Percentiles rank a stretch among this genome's conserved stretches.
These are phyloP conservation scores for Tuber calosporum DNA, from an alignment of 495 filamentous ascomycete genomes.

Conservation along the genomic window DNA sequence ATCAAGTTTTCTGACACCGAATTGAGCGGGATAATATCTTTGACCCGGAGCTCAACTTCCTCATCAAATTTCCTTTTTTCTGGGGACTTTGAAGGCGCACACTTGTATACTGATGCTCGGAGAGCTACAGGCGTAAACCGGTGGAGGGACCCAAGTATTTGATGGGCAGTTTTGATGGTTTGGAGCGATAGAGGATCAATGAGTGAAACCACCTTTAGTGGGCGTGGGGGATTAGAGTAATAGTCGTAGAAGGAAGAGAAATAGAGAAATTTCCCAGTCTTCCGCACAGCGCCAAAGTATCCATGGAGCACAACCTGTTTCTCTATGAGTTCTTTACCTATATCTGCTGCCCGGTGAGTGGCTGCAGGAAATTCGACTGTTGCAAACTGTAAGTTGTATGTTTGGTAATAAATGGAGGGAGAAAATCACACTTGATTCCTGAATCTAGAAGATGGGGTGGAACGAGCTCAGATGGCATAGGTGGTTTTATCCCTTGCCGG, in stretches of 20 bases:
- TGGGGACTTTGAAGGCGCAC: slow-evolving; percentile 21
- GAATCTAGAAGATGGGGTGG: slow-evolving; percentile 22
- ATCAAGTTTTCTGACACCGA: slow-evolving; percentile 69
- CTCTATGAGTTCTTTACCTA: slow-evolving; percentile 43
- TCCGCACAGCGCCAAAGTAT: slow-evolving; percentile 49
- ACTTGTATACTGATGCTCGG: slow-evolving; percentile 21
- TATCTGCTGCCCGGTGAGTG: slow-evolving; percentile 48
- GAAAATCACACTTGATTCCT: slow-evolving; percentile 28
- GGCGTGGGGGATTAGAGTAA: slow-evolving; percentile 16
- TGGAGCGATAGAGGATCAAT: slow-evolving; percentile 12
- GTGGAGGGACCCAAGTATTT: slow-evolving; percentile 24
- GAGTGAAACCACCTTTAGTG: slow-evolving; percentile 33
- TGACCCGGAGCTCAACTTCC: slow-evolving; percentile 54
- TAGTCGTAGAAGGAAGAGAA: slow-evolving; percentile 35
- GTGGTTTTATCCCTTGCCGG: background rate
- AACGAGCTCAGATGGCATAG: slow-evolving; percentile 11
- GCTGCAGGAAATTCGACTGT: slow-evolving; percentile 52
- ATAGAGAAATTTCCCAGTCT: slow-evolving; percentile 24
- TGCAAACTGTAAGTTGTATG: slow-evolving; percentile 19
- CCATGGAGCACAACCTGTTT: slow-evolving; percentile 59
- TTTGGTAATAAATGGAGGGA: slow-evolving; percentile 8
- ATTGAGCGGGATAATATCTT: slow-evolving; percentile 63
- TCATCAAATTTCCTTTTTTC: background rate
- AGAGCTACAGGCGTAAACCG: slow-evolving; percentile 33
- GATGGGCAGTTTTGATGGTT: slow-evolving; percentile 17